Evolutionary conservation across 305 asterid genomes (phyloP), one percentile per base, ranked within the genome.

Genomic region (Nicotiana rustica): DNA sequence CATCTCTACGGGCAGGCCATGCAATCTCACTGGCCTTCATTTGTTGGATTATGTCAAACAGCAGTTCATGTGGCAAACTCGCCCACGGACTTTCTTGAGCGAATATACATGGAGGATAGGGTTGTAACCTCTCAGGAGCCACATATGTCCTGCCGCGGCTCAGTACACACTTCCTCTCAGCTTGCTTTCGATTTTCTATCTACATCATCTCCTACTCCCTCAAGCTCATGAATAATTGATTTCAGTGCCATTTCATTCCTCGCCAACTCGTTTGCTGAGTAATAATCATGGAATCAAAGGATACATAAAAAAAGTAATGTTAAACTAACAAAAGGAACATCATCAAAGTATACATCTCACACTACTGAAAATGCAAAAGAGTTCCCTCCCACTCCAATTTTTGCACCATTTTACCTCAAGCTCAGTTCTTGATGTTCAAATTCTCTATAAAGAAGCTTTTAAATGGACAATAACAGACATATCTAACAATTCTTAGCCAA

Each of bases 1-100:
- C 47, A 41, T 41, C 47, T 41, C 47, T 41, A 41, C 47, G 47
- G 10, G 10, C 47, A 41, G 47, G 47, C 47, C 47, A 57, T 15
- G 62, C 15, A 17, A 57, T 1, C 94, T 41, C 47, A 41, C 47
- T 41, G 8, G 10, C 47, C 10, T 41, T 9, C 6, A 41, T 41
- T 41, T 52, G 47, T 5, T 7, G 67, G 5, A 36, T 5, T 31
- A 17, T 2, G 65, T 60, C 94, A 41, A 90, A 88, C 86, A 93
- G 93, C 87, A 93, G 82, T 85, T 93, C 95, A 1, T 79, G 75
- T 2, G 95, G 95, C 87, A 93, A 73, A 84, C 87, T 87, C 0
- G 90, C 90, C 97, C 97, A 93, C 82, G 31, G 81, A 76, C 94
- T 93, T 84, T 88, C 87, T 82, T 87, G 86, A 10, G 31, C 66